A percentile compares a stretch with the other conserved stretches of the same genome.
Evolutionary conservation across 768 basidiomycete genomes (phyloP).

Genomic region (Galerina marginata): DNA sequence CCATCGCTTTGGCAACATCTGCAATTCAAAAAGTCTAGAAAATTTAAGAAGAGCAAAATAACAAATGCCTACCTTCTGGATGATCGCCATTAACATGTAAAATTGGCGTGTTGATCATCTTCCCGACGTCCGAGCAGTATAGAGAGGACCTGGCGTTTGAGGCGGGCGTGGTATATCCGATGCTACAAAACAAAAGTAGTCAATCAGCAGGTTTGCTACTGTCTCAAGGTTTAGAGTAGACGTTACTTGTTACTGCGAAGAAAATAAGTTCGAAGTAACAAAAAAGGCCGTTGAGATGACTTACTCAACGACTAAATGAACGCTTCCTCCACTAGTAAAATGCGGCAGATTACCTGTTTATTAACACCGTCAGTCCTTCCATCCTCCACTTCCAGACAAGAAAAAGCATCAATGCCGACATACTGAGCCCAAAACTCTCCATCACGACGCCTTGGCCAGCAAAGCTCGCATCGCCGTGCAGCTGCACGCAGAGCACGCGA

Average conservation of each 20-base stretch:
- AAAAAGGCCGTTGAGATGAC: not conserved
- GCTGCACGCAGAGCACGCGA: constrained; percentile 84
- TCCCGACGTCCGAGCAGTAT: constrained; percentile 88
- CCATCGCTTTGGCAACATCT: constrained; percentile 87
- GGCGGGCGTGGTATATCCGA: constrained; percentile 92
- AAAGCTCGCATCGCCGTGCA: constrained; percentile 94
- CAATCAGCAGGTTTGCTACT: not conserved
- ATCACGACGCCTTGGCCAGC: constrained; percentile 90
- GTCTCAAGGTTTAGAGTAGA: not conserved
- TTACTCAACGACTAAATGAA: constrained; percentile 92
- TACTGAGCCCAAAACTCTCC: constrained; percentile 85
- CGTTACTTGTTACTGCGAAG: constrained; percentile 61
- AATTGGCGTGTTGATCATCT: constrained; percentile 89
- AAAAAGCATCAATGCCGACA: constrained; percentile 27
- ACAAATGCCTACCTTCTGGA: constrained; percentile 65
- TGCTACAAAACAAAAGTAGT: constrained; percentile 48
- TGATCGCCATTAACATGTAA: constrained; percentile 92
- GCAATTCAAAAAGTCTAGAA: not conserved
- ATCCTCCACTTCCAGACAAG: too few species aligned
- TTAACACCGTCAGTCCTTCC: too few species aligned
- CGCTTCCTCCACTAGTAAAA: constrained; percentile 88
- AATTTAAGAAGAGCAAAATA: not conserved
- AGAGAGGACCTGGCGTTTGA: constrained; percentile 82
- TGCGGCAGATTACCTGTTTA: constrained; percentile 81
- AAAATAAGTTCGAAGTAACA: not conserved